Conservation (phyloP, 352 stramenopile genomes). For the Pythium chondricola region DNA sequence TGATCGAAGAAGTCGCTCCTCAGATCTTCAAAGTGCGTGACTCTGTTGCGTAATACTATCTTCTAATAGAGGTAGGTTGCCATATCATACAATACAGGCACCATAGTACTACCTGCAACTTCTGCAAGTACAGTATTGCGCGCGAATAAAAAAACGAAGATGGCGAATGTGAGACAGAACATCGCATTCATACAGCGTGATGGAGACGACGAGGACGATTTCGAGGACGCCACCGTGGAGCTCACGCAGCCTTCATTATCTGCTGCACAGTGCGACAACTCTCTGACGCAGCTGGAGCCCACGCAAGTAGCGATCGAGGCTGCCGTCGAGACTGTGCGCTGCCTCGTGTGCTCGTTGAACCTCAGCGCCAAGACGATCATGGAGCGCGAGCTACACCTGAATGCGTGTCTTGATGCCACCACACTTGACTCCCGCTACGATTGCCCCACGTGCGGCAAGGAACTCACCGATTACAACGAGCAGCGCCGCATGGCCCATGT, state of each 20-base stretch:
- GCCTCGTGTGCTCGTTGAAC: conserved; percentile 57
- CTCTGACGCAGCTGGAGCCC: not conserved
- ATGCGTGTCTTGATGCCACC: conserved; percentile 58
- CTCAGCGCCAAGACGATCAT: conserved; percentile 41
- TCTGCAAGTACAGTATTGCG: too few species aligned
- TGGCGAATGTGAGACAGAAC: too few species aligned
- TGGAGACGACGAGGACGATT: conserved; percentile 11
- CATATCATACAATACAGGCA: too few species aligned
- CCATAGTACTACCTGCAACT: too few species aligned
- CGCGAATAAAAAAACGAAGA: too few species aligned
- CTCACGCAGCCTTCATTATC: conserved; percentile 6
- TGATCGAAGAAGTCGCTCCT: not conserved
- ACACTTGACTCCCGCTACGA: conserved; percentile 25
- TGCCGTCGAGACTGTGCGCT: conserved; percentile 23
- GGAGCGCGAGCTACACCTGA: conserved; percentile 59
- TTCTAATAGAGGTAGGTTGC: too few species aligned
- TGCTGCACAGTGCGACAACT: too few species aligned
- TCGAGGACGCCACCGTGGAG: conserved; percentile 11
- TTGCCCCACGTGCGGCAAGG: conserved; percentile 49
- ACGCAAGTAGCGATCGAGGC: not conserved
- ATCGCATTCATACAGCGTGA: too few species aligned
- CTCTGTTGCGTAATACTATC: too few species aligned
- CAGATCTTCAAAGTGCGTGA: too few species aligned
- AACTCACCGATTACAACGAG: conserved; percentile 62
- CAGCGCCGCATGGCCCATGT: conserved; percentile 57